Conservation (phyloP, 2,329 filamentous ascomycete species). For the Hymenoscyphus repandus region DNA sequence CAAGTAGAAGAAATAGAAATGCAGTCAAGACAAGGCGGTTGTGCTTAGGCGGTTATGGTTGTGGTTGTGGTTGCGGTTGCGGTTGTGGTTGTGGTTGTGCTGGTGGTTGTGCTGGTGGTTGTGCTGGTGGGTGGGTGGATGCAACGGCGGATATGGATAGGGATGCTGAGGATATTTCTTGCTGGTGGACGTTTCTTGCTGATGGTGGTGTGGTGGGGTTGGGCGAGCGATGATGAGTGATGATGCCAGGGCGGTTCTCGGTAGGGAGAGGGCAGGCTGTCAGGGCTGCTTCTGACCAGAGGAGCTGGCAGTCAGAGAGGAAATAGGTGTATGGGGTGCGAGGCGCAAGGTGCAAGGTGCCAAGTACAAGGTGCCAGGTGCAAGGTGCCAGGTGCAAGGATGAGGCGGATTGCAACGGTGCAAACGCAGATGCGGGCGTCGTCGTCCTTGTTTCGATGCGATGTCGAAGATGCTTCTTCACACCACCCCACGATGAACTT, state of each 20-base stretch:
- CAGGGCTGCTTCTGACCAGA: neutral
- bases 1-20: neutral
- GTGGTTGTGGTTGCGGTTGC: neutral
- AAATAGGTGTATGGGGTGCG: neutral
- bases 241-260: too few species aligned
- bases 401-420: neutral
- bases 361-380: neutral
- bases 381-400: neutral
- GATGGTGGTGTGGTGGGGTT: too few species aligned
- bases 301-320: neutral
- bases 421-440: too few species aligned
- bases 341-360: neutral
- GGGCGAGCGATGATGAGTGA: too few species aligned
- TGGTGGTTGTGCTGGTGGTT: neutral
- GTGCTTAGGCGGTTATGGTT: neutral
- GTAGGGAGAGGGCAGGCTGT: neutral
- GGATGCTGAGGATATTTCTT: too few species aligned
- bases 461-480: too few species aligned
- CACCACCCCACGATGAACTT: too few species aligned
- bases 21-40: neutral
- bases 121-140: too few species aligned
- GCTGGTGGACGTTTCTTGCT: too few species aligned
- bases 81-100: neutral
- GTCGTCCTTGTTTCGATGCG: too few species aligned
- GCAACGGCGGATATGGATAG: too few species aligned